Evolutionary conservation across 164 flowering plant genomes (phyloP).

Genomic region (Taxillus chinensis): DNA sequence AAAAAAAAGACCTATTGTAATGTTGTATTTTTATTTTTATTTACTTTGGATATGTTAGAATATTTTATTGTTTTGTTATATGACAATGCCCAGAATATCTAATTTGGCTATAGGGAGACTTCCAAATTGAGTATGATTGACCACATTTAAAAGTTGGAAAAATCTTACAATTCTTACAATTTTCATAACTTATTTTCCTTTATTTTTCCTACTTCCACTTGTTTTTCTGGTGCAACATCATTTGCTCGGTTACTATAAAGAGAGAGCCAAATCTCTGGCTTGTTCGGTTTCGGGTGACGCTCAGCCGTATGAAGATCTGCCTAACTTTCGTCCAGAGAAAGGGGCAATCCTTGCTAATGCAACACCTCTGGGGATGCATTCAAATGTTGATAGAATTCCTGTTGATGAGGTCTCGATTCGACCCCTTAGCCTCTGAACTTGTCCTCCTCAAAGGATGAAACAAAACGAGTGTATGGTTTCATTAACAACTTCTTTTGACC

Average conservation of each 20-base stretch:
- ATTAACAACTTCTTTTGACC: neutral
- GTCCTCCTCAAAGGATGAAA: neutral
- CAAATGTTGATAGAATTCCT: constrained; percentile 38
- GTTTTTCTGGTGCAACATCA: too few species aligned
- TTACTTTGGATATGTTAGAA: too few species aligned
- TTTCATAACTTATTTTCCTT: too few species aligned
- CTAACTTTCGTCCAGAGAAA: constrained; percentile 30
- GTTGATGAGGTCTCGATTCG: constrained; percentile 31
- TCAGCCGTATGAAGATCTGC: constrained; percentile 21
- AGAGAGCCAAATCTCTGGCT: constrained; percentile 47
- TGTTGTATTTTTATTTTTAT: too few species aligned
- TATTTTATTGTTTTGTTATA: too few species aligned
- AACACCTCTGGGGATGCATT: constrained; percentile 61
- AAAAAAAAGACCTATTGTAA: too few species aligned
- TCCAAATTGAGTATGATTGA: too few species aligned
- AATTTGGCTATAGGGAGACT: too few species aligned
- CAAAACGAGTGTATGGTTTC: neutral
- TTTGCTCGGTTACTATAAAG: constrained; percentile 11
- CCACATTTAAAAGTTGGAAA: too few species aligned
- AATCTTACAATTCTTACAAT: too few species aligned
- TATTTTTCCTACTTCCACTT: too few species aligned
- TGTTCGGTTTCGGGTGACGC: constrained; percentile 39
- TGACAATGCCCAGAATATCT: too few species aligned
- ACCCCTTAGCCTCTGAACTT: neutral
- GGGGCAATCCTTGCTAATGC: constrained; percentile 58